phyloP scores from a whole-genome alignment of 148 eudicot species.

The Rhododendron williamsianum region DNA sequence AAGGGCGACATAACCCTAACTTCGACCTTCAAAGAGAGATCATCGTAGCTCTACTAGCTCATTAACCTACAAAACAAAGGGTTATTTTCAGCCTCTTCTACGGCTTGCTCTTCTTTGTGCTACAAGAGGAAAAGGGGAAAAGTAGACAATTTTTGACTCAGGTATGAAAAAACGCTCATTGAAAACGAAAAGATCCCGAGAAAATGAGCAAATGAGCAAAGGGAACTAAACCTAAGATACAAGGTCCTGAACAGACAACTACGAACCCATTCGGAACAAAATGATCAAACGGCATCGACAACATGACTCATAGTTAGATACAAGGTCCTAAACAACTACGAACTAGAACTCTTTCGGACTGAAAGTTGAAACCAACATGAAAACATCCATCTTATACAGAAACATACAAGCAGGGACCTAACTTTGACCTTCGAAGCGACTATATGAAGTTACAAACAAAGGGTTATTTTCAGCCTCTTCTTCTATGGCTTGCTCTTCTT shows the following conservation, averaged over 20 bases:
- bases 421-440: not conserved
- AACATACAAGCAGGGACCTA: not conserved
- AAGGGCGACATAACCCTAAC: not conserved
- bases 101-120: conserved; percentile 24
- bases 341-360: not conserved
- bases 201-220: not conserved
- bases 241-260: not conserved
- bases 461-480: conserved; percentile 4
- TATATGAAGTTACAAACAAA: not conserved
- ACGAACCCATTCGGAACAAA: not conserved
- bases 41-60: not conserved
- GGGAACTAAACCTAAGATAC: not conserved
- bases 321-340: not conserved
- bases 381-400: conserved; percentile 4
- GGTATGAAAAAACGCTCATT: not conserved
- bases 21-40: not conserved
- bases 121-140: conserved; percentile 21
- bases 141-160: not conserved
- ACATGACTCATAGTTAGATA: not conserved
- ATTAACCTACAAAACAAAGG: not conserved
- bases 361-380: not conserved
- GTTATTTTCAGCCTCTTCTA: conserved; percentile 1
- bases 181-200: not conserved
- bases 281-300: not conserved
- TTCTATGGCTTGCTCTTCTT: conserved; percentile 24